Evolutionary conservation across 2,329 filamentous ascomycete genomes (phyloP), one percentile per base, ranked within the genome.

Genomic region (Alternaria sp.): DNA sequence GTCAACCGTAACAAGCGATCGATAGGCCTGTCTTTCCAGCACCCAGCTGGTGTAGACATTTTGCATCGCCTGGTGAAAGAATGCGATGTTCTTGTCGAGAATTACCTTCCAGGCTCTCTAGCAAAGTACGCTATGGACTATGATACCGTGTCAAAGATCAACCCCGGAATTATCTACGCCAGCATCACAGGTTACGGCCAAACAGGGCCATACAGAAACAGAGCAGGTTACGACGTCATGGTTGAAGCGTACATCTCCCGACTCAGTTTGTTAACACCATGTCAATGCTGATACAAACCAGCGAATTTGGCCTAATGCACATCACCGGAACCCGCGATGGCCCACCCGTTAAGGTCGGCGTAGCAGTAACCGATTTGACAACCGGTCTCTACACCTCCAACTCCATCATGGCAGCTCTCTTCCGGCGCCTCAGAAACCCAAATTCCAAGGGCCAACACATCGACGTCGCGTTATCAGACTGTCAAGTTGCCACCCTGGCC

Each of bases 151-250:
- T 87, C 86, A 55, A 87, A 89, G 69, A 90, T 97, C 78, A 98
- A 98, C 75, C 94, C 95, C 0, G 83, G 85, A 6, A 85, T 99
- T 50, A 92, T 99, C 70, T 99, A 99, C 77, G 94, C 95, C 14
- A 97, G 93, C 71, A 97, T 99, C 72, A 99, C 96, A 0, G 96
- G 96, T 1, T 99, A 98, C 76, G 96, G 96, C 3, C 96, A 99
- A 78, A 97, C 92, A 1, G 96, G 96, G 0, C 96, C 96, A 0
- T 97, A 97, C 80, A 89, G 90, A 6, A 88, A 89, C 67, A 87
- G 96, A 14, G 94, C 96, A 4, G 96, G 96, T 5, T 99, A 99
- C 84, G 96, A 99, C 81, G 96, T 99, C 71, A 99, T 99, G 95
- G 95, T 99, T 11, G 96, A 99, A 83, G 96, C 96, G 63, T 84